Percentiles rank a stretch among this genome's conserved stretches.
phyloP scores from a whole-genome alignment of 108 stramenopile species.

The Cylindrotheca closterium region DNA sequence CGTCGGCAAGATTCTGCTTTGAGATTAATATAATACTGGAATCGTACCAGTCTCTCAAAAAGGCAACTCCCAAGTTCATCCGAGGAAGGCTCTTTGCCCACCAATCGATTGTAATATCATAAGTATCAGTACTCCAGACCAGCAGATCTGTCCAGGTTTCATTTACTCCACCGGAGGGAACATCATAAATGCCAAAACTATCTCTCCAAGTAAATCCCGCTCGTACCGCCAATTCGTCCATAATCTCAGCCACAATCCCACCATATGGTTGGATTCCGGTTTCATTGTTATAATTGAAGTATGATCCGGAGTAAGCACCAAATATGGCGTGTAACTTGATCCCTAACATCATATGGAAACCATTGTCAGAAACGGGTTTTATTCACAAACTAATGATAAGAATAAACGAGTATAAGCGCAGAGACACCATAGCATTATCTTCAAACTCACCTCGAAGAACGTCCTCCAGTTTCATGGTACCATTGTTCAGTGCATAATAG shows the following conservation, averaged over 20 bases:
- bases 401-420: too few species aligned
- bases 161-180: background rate
- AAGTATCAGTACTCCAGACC: constrained; percentile 27
- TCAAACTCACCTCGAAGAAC: constrained; percentile 24
- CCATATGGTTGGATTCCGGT: background rate
- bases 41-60: constrained; percentile 34
- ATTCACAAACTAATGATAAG: too few species aligned
- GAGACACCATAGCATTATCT: too few species aligned
- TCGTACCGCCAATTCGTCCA: constrained; percentile 45
- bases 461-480: constrained; percentile 8
- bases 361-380: too few species aligned
- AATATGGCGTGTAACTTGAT: too few species aligned
- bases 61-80: constrained; percentile 25
- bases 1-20: background rate
- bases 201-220: constrained; percentile 46
- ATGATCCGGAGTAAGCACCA: background rate
- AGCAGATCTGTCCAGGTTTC: constrained; percentile 20
- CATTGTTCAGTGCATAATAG: constrained; percentile 12
- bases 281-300: background rate
- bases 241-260: constrained; percentile 5
- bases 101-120: constrained; percentile 25
- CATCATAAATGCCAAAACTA: constrained; percentile 9
- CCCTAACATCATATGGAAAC: too few species aligned
- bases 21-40: constrained; percentile 31
- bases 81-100: constrained; percentile 20